Evolutionary conservation across 2,329 filamentous ascomycete genomes (phyloP).

Genomic region (Neonectria faginata): DNA sequence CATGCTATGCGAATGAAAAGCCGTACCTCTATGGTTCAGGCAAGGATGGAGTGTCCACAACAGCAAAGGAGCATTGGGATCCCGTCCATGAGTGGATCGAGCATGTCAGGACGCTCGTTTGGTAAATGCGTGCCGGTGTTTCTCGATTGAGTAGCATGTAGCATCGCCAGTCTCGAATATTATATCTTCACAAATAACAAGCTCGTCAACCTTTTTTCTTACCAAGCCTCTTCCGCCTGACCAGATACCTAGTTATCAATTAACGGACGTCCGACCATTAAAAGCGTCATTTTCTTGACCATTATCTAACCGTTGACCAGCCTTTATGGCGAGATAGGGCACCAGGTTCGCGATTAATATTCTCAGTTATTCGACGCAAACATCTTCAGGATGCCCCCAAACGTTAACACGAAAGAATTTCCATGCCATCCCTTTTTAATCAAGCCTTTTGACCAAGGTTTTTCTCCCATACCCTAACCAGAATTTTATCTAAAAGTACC

Average conservation of each 20-base stretch:
- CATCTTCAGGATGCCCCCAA: too few relatives aligned
- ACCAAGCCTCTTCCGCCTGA: too few relatives aligned
- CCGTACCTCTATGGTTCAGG: slow-evolving; percentile 58
- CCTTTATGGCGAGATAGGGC: too few relatives aligned
- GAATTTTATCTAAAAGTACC: background rate
- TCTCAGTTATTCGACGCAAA: too few relatives aligned
- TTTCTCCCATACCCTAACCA: background rate
- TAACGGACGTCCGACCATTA: too few relatives aligned
- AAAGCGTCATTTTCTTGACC: too few relatives aligned
- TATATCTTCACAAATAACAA: background rate
- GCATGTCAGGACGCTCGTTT: slow-evolving; percentile 1
- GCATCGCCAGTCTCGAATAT: background rate
- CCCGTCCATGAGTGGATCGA: slow-evolving; percentile 21
- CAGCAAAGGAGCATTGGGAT: slow-evolving; percentile 8
- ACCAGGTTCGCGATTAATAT: too few relatives aligned
- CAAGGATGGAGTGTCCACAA: slow-evolving; percentile 2
- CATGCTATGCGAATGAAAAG: slow-evolving; percentile 61
- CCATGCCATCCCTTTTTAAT: too few relatives aligned
- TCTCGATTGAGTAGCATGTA: background rate
- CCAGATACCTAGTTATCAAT: too few relatives aligned
- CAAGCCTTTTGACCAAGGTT: background rate
- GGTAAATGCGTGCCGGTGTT: background rate
- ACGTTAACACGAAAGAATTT: too few relatives aligned
- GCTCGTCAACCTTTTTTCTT: background rate
- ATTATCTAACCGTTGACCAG: too few relatives aligned